Percentiles rank a stretch among this genome's conserved stretches.
Conservation (phyloP, 2,329 filamentous ascomycete species). For the Colletotrichum euphorbiae region DNA sequence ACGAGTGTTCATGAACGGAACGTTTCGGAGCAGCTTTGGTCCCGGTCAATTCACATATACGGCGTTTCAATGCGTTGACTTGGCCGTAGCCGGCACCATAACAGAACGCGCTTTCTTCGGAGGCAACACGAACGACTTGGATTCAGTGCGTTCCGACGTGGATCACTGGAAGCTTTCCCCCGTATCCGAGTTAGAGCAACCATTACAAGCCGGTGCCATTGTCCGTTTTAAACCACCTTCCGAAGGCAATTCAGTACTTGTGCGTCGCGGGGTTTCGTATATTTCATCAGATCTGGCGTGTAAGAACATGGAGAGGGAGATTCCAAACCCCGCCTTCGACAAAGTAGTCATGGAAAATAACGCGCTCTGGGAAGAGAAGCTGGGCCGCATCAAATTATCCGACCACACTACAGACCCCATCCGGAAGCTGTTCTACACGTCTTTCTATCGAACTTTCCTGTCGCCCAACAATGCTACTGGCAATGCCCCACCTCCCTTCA, state of each 20-base stretch:
- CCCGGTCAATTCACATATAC: background rate
- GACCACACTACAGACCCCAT: constrained; percentile 1
- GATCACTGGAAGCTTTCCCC: background rate
- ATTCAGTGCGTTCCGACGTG: background rate
- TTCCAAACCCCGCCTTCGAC: constrained; percentile 6
- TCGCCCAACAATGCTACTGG: constrained; percentile 20
- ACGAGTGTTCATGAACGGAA: constrained; percentile 5
- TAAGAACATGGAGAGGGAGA: constrained; percentile 18
- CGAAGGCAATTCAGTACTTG: background rate
- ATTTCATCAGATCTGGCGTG: background rate
- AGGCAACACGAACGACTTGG: background rate
- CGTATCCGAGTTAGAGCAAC: background rate
- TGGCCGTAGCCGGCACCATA: background rate
- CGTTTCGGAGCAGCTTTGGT: constrained; percentile 16
- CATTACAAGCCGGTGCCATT: constrained; percentile 9
- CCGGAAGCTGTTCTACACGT: constrained; percentile 11
- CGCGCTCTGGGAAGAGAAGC: background rate
- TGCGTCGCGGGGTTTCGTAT: constrained; percentile 15
- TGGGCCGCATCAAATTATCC: constrained; percentile 4
- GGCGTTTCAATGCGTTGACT: constrained; percentile 16
- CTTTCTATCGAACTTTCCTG: constrained; percentile 20
- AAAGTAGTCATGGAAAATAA: constrained; percentile 16
- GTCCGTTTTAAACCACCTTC: background rate
- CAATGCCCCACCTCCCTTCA: constrained; percentile 11
- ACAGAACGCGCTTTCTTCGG: constrained; percentile 13